Evolutionary conservation across 75 land plant species (phyloP), one percentile per base, ranked within the genome.

Genomic region (Picea sitchensis): DNA sequence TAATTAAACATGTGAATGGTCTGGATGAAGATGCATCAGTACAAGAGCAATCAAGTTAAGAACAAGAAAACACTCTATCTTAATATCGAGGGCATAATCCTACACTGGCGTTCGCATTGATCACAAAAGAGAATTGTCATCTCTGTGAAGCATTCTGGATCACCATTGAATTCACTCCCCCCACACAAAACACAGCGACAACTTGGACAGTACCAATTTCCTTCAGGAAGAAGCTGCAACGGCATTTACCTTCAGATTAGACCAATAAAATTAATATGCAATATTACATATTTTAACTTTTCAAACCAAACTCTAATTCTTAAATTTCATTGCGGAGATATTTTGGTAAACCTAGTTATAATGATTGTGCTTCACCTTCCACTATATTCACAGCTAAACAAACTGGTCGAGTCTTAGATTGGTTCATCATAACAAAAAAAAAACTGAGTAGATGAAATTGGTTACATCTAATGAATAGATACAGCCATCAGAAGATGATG

Each of bases 51-150:
- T 11, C 18, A 15, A 73, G 59, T 47, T 51, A 20, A 78, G 65
- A 44, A 60, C 69, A 26, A 60, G 21, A 65, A 56, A 51, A 54
- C 80, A 83, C 41, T 32, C 32, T 59, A 59, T 51, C 56, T 57
- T 56, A 13, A 60, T 7, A 14, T 21, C 6, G 20, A 59, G 47
- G 61, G 20, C 65, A 71, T 72, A 58, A 21, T 83, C 93, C 63
- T 82, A 92, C 95, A 90, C 83, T 83, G 83, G 60, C 82, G 84
- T 78, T 92, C 91, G 60, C 96, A 94, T 54, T 94, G 96, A 69
- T 84, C 83, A 77, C 96, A 94, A 61, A 59, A 82, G n/a, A 87
- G 65, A 34, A 86, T 63, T 79, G 75, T 67, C 31, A 78, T 32
- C 14, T 78, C 84, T 6, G 71, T 81, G 68, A 79, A 77, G 13